Percentiles rank a stretch among this genome's conserved stretches.
Conservation (phyloP, 768 basidiomycete genomes). For the Mycena metata region DNA sequence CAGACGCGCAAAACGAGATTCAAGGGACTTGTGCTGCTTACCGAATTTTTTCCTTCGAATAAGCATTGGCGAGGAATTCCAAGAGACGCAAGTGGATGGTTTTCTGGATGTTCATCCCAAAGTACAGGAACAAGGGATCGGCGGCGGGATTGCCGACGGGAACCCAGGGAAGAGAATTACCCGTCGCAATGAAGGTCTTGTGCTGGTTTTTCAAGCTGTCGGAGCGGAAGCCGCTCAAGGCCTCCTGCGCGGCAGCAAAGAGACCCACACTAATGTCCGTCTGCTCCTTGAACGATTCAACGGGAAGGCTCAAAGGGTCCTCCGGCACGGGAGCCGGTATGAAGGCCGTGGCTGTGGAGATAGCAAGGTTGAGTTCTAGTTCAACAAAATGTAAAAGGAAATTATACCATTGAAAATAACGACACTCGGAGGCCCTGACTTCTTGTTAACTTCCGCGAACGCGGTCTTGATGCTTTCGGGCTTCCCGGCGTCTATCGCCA, state of each 20-base stretch:
- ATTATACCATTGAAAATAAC: conserved; percentile 55
- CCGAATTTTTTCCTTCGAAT: conserved; percentile 16
- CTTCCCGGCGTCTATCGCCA: conserved; percentile 50
- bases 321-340: neutral
- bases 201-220: conserved; percentile 29
- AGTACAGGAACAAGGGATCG: too few relatives aligned
- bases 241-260: conserved; percentile 38
- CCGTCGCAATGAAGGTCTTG: conserved; percentile 39
- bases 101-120: conserved; percentile 2
- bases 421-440: conserved; percentile 54
- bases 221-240: conserved; percentile 34
- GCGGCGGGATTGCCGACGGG: neutral
- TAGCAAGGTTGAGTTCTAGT: neutral
- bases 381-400: neutral
- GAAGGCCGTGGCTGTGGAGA: conserved; percentile 1
- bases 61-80: neutral
- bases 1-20: neutral
- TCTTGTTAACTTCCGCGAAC: conserved; percentile 47
- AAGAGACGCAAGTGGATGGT: conserved; percentile 5
- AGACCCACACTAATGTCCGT: conserved; percentile 2
- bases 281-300: conserved; percentile 16
- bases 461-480: conserved; percentile 40
- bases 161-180: conserved; percentile 34
- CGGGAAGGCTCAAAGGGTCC: conserved; percentile 33
- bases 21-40: neutral